Percentiles rank a stretch among this genome's conserved stretches.
Evolutionary conservation across 768 basidiomycete species (phyloP).

Genomic region (Termitomyces sp.): DNA sequence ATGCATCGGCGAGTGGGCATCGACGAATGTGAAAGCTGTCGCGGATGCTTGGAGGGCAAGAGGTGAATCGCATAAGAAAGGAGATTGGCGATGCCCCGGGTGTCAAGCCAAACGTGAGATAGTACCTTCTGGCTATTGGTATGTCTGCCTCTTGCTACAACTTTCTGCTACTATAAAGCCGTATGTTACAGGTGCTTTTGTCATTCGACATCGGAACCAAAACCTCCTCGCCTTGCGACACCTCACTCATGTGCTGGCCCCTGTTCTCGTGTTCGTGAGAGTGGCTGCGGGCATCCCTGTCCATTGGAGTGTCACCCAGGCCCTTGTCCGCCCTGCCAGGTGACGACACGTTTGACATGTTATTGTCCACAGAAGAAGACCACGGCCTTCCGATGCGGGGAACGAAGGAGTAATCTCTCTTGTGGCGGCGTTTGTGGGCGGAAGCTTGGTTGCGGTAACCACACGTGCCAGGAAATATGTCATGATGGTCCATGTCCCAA

Average conservation of each 20-base stretch:
- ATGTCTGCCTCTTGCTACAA: slow-evolving; percentile 17
- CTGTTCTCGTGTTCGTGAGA: slow-evolving; percentile 53
- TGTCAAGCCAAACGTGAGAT: slow-evolving; percentile 77
- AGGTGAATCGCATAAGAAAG: slow-evolving; percentile 55
- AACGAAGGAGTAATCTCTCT: slow-evolving; percentile 25
- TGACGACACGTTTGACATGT: slow-evolving; percentile 73
- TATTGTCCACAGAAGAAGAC: slow-evolving; percentile 65
- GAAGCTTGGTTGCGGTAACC: slow-evolving; percentile 64
- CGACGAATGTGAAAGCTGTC: slow-evolving; percentile 70
- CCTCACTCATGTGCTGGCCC: slow-evolving; percentile 75
- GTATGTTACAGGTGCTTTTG: slow-evolving; percentile 73
- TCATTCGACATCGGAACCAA: slow-evolving; percentile 65
- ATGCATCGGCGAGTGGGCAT: slow-evolving; percentile 87
- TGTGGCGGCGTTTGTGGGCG: slow-evolving; percentile 42
- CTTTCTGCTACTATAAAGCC: slow-evolving; percentile 10
- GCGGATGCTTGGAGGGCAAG: slow-evolving; percentile 68
- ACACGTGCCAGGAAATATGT: slow-evolving; percentile 63
- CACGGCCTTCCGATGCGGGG: slow-evolving; percentile 57
- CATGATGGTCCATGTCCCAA: slow-evolving; percentile 72
- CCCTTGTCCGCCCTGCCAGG: slow-evolving; percentile 90
- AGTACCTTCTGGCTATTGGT: slow-evolving; percentile 67
- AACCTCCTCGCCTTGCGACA: slow-evolving; percentile 60
- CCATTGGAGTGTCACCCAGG: slow-evolving; percentile 89
- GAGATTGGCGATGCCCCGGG: slow-evolving; percentile 92
- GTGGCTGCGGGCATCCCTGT: slow-evolving; percentile 76